phyloP scores from a whole-genome alignment of 148 eudicot genomes.

The Amaranthus palmeri region DNA sequence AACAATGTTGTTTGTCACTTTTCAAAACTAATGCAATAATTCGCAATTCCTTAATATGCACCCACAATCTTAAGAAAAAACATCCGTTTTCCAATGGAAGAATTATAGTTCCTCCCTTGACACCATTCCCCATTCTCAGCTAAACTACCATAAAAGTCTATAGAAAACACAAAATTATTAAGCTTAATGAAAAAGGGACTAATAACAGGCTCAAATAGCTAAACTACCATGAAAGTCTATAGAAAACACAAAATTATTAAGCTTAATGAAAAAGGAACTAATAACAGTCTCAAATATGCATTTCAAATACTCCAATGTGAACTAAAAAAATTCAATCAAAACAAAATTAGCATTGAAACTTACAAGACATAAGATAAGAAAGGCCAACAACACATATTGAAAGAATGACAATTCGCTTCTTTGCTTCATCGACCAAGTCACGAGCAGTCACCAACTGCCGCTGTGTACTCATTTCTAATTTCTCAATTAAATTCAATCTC shows the following conservation, averaged over 20 bases:
- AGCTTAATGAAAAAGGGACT: too few species aligned
- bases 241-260: too few species aligned
- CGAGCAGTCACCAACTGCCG: constrained; percentile 47
- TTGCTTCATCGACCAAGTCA: constrained; percentile 79
- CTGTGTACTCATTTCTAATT: constrained; percentile 42
- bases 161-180: too few species aligned
- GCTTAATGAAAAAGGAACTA: not conserved
- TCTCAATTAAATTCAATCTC: not conserved
- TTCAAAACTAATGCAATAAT: not conserved
- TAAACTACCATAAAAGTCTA: too few species aligned
- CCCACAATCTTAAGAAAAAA: not conserved
- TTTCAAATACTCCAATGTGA: not conserved
- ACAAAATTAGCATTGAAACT: constrained; percentile 25
- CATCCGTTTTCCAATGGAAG: too few species aligned
- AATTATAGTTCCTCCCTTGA: too few species aligned
- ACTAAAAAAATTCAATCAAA: constrained; percentile 6
- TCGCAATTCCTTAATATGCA: not conserved
- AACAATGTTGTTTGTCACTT: not conserved
- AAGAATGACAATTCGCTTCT: constrained; percentile 71
- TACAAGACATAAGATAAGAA: constrained; percentile 88
- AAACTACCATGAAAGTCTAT: too few species aligned
- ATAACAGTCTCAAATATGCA: not conserved
- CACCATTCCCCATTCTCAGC: too few species aligned
- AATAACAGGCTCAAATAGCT: too few species aligned
- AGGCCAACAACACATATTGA: constrained; percentile 63